Conservation (phyloP, 441 rosid species). For the Gossypium davidsonii region DNA sequence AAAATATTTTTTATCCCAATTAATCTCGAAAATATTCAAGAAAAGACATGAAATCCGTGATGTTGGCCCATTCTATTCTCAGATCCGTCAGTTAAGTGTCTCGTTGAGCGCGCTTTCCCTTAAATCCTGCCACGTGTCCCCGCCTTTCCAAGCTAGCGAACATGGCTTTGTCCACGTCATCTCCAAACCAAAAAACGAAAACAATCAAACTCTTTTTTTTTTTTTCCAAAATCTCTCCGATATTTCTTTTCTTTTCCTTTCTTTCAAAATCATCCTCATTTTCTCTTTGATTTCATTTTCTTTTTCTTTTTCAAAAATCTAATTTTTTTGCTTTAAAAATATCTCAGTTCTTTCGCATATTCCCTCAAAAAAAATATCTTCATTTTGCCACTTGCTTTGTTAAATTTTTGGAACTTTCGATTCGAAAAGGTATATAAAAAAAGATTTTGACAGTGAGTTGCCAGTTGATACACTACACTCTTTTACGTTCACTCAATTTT, state of each 20-base stretch:
- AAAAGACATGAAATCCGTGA: conserved; percentile 8
- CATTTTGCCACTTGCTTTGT: not conserved
- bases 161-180: not conserved
- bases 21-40: not conserved
- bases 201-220: not conserved
- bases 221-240: not conserved
- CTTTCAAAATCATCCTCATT: not conserved
- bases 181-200: not conserved
- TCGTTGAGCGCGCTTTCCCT: not conserved
- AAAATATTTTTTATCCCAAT: not conserved
- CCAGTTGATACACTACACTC: not conserved
- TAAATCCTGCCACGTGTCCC: conserved; percentile 20
- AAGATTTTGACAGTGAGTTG: not conserved
- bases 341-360: conserved; percentile 6
- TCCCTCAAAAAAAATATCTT: conserved; percentile 2
- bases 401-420: not conserved
- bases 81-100: conserved; percentile 7
- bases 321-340: not conserved
- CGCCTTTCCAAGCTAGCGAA: not conserved
- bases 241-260: not conserved
- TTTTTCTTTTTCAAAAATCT: not conserved
- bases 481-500: not conserved
- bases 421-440: not conserved
- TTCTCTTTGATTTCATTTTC: not conserved
- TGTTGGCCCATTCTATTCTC: conserved; percentile 2